These are phyloP conservation scores for Coemansia sp. DNA, from an alignment of 192 early-diverging fungal species.

Conservation along the genomic window DNA sequence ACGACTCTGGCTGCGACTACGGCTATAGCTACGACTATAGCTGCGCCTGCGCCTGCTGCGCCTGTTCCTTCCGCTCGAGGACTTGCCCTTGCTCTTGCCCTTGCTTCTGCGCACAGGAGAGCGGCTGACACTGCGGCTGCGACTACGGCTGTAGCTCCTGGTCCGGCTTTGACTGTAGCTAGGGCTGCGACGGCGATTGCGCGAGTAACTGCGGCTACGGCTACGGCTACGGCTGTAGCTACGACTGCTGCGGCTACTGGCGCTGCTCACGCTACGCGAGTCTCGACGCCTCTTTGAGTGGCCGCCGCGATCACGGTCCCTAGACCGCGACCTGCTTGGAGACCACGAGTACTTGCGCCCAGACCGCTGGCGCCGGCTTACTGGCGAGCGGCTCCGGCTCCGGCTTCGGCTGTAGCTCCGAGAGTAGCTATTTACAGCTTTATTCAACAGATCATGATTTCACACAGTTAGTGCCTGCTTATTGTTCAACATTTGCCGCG, in stretches of 20 bases:
- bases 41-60: slow-evolving; percentile 7
- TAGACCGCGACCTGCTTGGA: slow-evolving; percentile 9
- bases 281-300: slow-evolving; percentile 10
- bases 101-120: slow-evolving; percentile 5
- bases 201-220: neutral
- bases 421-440: slow-evolving; percentile 16
- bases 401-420: slow-evolving; percentile 34
- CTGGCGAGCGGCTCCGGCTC: slow-evolving; percentile 35
- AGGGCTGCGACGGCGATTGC: neutral
- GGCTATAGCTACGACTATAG: slow-evolving; percentile 6
- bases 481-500: neutral
- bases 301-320: slow-evolving; percentile 9
- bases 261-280: slow-evolving; percentile 10
- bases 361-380: slow-evolving; percentile 12
- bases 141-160: neutral
- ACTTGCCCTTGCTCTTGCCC: neutral
- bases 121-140: neutral
- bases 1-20: neutral
- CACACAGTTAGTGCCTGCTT: neutral
- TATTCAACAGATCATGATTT: neutral
- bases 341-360: slow-evolving; percentile 17
- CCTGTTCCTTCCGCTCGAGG: neutral
- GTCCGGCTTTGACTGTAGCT: slow-evolving; percentile 12
- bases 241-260: slow-evolving; percentile 14
- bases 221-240: slow-evolving; percentile 11